phyloP scores from a whole-genome alignment of 75 land plant genomes.

The Cupressus sempervirens region DNA sequence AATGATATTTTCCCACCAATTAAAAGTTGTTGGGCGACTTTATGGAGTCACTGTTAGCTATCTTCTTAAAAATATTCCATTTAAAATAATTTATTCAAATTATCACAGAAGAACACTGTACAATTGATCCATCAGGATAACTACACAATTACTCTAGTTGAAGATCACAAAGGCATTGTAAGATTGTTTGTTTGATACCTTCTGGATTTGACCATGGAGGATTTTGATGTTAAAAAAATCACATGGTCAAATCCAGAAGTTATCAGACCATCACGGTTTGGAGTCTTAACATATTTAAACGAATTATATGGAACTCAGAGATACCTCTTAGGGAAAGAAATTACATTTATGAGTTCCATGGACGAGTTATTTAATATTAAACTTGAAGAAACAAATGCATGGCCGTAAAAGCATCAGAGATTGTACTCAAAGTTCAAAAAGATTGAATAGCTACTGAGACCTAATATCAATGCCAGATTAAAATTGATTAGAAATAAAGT shows the following conservation, averaged over 20 bases:
- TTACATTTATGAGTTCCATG: neutral
- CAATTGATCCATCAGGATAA: neutral
- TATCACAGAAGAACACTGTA: neutral
- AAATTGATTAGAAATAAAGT: constrained; percentile 5
- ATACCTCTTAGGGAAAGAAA: neutral
- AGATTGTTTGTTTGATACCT: neutral
- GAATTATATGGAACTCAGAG: no score
- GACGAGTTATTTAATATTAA: neutral
- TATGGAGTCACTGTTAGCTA: neutral
- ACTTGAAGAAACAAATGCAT: neutral
- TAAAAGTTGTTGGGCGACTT: neutral
- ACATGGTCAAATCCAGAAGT: no score
- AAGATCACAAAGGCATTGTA: neutral
- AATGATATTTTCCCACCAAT: neutral
- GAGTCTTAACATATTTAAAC: no score
- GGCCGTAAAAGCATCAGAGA: neutral
- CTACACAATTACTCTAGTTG: neutral
- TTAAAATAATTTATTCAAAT: neutral
- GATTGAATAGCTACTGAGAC: neutral
- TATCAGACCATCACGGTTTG: no score
- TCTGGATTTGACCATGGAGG: no score
- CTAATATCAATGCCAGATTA: neutral
- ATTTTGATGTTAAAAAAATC: no score
- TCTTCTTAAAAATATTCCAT: neutral
- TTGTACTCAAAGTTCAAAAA: neutral